A percentile compares a stretch with the other conserved stretches of the same genome.
Conservation (phyloP, 164 flowering plant species). For the Aristolochia contorta region DNA sequence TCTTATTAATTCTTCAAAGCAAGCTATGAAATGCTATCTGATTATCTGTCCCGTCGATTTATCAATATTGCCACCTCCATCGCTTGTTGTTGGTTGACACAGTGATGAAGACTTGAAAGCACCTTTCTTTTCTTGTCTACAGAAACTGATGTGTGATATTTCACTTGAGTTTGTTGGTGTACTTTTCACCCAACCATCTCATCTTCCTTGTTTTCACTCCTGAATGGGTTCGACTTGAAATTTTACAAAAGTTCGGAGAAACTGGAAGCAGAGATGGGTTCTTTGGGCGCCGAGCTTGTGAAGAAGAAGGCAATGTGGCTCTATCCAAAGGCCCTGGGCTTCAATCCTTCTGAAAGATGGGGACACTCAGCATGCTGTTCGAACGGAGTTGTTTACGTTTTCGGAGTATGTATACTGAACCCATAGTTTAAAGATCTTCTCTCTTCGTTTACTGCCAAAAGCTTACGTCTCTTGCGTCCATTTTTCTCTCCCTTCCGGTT, state of each 20-base stretch:
- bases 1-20: no score
- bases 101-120: conserved; percentile 81
- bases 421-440: not conserved
- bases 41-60: no score
- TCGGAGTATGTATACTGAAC: conserved; percentile 53
- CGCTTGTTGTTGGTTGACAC: conserved; percentile 60
- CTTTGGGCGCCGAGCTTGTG: conserved; percentile 31
- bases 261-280: conserved; percentile 11
- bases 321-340: conserved; percentile 67
- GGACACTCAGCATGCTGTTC: conserved; percentile 85
- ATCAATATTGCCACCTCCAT: conserved; percentile 1
- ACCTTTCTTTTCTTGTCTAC: conserved; percentile 94
- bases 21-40: no score
- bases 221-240: not conserved
- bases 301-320: conserved; percentile 91
- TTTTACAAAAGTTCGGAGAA: conserved; percentile 1
- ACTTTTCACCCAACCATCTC: conserved; percentile 32
- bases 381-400: conserved; percentile 59
- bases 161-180: conserved; percentile 49
- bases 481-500: no score
- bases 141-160: conserved; percentile 59
- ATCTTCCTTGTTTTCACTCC: conserved; percentile 12
- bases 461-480: no score
- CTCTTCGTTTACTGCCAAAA: not conserved
- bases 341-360: conserved; percentile 88